Base-by-base conservation (phyloP, 1,139 yeast genomes). In the Candida sp. region DNA sequence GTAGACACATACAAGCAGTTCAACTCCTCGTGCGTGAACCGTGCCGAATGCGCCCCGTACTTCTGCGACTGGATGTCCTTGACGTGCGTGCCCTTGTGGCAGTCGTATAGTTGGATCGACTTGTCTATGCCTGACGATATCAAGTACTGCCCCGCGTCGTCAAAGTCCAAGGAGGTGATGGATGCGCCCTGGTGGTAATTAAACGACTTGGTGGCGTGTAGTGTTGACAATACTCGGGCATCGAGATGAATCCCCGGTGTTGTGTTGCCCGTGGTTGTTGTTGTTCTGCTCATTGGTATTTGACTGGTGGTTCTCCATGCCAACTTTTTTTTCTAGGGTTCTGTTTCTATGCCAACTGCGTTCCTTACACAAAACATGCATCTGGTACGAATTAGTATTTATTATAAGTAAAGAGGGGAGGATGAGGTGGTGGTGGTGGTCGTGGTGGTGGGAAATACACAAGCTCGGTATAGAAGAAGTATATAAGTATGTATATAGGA, bases 1-100 rank as follows among this genome's bases (percentile, higher is more conserved):
- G 98, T 90, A 3, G 97, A 88, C 1, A 96, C 93, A 63, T 90
- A 91, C 4, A 94, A 74, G 61, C 96, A 87, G 58, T 88, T 85
- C 51, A 84, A 78, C 42, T 85, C 87, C 44, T 81, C 79, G 62
- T 91, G 97, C 0, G 97, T 86, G 67, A 94, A 94, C 46, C 85
- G 77, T 2, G 97, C 98, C 41, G 90, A 70, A 63, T 90, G 92
- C 51, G 93, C 91, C 0, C 99, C 99, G 61, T 94, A 94, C 64
- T 94, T 94, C 69, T 91, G 94, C 26, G 96, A 87, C 57, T 84
- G 88, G 5, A 90, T 80, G 5, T 91, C 85, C 56, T 83, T 85
- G 47, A 73, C 58, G 57, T 84, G 88, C 33, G 80, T 75, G 1
- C 98, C 98, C 49, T 83, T 78, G 46, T 84, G 79, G 28, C 86